A percentile compares a stretch with the other conserved stretches of the same genome.
These are phyloP conservation scores for Xylariales sp. DNA, from an alignment of 2,329 filamentous ascomycete genomes.

Conservation along the genomic window DNA sequence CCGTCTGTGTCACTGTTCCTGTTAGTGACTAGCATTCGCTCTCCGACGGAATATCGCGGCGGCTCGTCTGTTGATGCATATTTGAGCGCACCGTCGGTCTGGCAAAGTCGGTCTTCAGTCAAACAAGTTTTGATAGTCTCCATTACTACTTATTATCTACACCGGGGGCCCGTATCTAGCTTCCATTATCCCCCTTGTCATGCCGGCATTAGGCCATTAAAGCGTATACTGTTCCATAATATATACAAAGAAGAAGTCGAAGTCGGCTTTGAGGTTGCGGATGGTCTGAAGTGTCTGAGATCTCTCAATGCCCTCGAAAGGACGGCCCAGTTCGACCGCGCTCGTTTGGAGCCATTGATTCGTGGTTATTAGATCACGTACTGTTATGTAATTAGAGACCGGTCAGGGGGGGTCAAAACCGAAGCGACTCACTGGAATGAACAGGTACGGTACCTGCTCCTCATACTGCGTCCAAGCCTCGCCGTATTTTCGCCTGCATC, in stretches of 20 bases:
- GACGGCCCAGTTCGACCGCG: background rate
- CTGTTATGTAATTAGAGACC: too few species aligned
- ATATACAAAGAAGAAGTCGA: conserved; percentile 1
- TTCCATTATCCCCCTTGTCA: too few species aligned
- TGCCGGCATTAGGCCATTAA: background rate
- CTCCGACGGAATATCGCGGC: too few species aligned
- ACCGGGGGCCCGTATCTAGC: background rate
- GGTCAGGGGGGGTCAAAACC: too few species aligned
- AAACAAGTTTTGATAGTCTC: too few species aligned
- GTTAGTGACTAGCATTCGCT: too few species aligned
- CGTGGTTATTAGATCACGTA: conserved; percentile 6
- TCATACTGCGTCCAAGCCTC: conserved; percentile 80
- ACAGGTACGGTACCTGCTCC: conserved; percentile 73
- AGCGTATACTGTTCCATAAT: background rate
- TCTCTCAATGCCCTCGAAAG: background rate
- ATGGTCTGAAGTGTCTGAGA: background rate
- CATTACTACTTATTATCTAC: too few species aligned
- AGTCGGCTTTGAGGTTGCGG: background rate
- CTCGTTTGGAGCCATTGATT: background rate
- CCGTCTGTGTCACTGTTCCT: too few species aligned
- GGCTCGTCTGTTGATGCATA: too few species aligned
- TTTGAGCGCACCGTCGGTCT: too few species aligned
- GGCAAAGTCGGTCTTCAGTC: too few species aligned
- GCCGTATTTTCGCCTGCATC: conserved; percentile 74
- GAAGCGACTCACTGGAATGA: conserved; percentile 50